Percentiles rank a stretch among this genome's conserved stretches.
Conservation (phyloP, 495 filamentous ascomycete species). For the Penicillium steckii region DNA sequence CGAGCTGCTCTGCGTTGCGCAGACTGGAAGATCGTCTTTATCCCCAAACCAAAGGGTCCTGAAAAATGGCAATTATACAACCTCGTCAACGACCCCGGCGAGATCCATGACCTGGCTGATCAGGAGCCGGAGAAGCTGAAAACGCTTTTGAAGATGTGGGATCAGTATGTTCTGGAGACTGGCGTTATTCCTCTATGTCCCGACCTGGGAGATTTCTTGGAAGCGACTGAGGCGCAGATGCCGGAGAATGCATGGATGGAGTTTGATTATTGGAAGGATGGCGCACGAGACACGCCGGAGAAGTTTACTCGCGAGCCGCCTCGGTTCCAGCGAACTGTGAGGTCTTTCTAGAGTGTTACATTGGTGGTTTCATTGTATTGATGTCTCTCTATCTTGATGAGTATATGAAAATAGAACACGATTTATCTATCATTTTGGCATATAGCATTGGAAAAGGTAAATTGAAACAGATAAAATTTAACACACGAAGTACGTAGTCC, state of each 20-base stretch:
- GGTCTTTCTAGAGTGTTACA: slow-evolving; percentile 37
- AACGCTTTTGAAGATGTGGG: slow-evolving; percentile 51
- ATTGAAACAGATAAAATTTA: too few species aligned
- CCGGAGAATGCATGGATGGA: slow-evolving; percentile 67
- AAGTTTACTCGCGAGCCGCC: slow-evolving; percentile 53
- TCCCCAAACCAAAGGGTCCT: slow-evolving; percentile 48
- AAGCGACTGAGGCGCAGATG: slow-evolving; percentile 65
- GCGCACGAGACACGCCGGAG: slow-evolving; percentile 55
- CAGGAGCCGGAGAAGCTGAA: slow-evolving; percentile 55
- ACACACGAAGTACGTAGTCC: too few species aligned
- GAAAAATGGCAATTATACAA: slow-evolving; percentile 51
- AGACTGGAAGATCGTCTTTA: slow-evolving; percentile 51
- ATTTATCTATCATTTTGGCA: not conserved
- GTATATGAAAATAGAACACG: not conserved
- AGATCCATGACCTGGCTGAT: slow-evolving; percentile 59
- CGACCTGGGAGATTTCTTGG: slow-evolving; percentile 45
- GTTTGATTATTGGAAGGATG: slow-evolving; percentile 67
- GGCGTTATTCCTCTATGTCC: slow-evolving; percentile 51
- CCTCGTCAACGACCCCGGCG: slow-evolving; percentile 41
- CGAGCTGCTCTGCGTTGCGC: slow-evolving; percentile 44
- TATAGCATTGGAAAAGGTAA: too few species aligned
- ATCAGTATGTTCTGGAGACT: slow-evolving; percentile 60
- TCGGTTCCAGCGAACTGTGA: slow-evolving; percentile 51
- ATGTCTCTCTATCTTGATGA: slow-evolving; percentile 3
- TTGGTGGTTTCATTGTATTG: slow-evolving; percentile 3